phyloP scores from a whole-genome alignment of 352 stramenopile species.

The Globisporangium uncinulatum region DNA sequence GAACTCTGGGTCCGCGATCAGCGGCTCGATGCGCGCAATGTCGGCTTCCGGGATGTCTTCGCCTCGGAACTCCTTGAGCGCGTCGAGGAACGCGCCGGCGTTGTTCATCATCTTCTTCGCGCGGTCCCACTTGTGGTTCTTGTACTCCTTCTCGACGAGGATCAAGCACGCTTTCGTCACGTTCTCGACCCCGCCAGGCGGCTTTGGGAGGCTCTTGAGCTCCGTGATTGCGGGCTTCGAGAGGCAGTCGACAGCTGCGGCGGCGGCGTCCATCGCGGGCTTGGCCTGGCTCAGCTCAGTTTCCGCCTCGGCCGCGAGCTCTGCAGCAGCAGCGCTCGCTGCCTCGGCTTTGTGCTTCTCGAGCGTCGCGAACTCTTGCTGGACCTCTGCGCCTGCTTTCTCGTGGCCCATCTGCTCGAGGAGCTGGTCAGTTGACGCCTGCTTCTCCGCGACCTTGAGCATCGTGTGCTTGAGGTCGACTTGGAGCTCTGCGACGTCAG shows the following conservation, averaged over 20 bases:
- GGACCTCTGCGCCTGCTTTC: constrained; percentile 91
- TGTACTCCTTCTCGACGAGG: constrained; percentile 97
- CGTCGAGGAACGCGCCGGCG: constrained; percentile 92
- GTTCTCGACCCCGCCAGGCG: constrained; percentile 92
- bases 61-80: constrained; percentile 90
- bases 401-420: constrained; percentile 93
- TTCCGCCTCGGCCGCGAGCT: constrained; percentile 92
- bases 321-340: constrained; percentile 89
- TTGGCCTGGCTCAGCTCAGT: constrained; percentile 94
- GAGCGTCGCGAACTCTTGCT: constrained; percentile 93
- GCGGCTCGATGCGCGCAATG: constrained; percentile 87
- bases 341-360: constrained; percentile 91
- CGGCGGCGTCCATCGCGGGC: constrained; percentile 95
- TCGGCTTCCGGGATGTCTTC: constrained; percentile 95
- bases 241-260: constrained; percentile 94
- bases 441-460: constrained; percentile 95
- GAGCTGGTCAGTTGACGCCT: constrained; percentile 91
- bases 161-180: constrained; percentile 96
- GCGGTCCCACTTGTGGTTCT: constrained; percentile 97
- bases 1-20: constrained; percentile 93
- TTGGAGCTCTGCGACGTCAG: constrained; percentile 95
- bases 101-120: constrained; percentile 99
- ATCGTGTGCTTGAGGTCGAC: constrained; percentile 95
- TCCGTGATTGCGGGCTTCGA: constrained; percentile 96
- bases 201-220: constrained; percentile 96